Conservation (phyloP, 2,329 filamentous ascomycete genomes). For the Microsporum canis region DNA sequence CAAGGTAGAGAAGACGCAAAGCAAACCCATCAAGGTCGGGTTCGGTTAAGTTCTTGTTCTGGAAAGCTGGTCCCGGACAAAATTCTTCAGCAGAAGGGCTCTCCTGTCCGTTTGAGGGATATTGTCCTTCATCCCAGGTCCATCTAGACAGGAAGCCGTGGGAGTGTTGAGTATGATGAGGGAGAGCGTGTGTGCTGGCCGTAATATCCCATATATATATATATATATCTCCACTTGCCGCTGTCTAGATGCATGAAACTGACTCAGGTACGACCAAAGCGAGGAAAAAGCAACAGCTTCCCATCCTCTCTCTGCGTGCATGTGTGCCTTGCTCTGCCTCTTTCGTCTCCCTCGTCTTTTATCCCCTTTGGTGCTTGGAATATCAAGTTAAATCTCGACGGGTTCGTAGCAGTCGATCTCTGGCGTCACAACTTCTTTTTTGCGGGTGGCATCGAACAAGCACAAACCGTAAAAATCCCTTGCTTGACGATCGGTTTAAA, state of each 20-base stretch:
- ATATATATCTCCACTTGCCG: not conserved
- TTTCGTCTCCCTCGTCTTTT: not conserved
- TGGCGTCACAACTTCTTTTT: not conserved
- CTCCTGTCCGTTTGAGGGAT: no score
- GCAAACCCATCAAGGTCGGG: not conserved
- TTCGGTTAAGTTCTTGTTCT: no score
- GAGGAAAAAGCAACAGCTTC: not conserved
- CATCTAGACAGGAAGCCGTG: no score
- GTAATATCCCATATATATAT: not conserved
- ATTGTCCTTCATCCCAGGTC: no score
- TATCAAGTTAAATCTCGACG: no score
- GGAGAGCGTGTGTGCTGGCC: not conserved
- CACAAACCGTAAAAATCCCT: slow-evolving; percentile 1
- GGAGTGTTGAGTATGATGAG: not conserved
- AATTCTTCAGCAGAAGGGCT: not conserved
- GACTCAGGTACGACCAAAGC: not conserved
- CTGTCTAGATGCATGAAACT: not conserved
- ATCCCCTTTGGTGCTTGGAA: no score
- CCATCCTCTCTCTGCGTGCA: no score
- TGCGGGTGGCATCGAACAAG: slow-evolving; percentile 3
- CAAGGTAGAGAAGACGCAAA: not conserved
- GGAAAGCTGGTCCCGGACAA: not conserved
- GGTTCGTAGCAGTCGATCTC: not conserved
- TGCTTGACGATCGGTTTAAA: not conserved
- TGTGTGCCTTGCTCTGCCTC: not conserved